Conservation (phyloP, 106 monocot species). For the Triglochin maritima region DNA sequence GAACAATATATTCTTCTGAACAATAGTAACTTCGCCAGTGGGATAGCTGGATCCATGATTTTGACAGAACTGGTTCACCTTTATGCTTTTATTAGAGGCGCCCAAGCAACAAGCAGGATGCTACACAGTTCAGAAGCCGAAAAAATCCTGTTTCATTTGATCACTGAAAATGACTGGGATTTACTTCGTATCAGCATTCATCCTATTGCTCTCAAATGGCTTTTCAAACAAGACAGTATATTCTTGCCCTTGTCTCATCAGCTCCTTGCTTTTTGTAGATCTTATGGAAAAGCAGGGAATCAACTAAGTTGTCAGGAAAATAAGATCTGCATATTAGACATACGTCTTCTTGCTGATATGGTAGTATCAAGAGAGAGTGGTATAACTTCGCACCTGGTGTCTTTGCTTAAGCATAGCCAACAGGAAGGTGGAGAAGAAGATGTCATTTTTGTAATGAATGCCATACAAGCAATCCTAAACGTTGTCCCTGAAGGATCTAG, state of each 20-base stretch:
- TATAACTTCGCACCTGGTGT: constrained; percentile 37
- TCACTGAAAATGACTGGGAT: constrained; percentile 49
- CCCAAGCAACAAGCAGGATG: constrained; percentile 6
- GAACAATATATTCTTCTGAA: constrained; percentile 89
- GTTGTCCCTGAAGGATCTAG: constrained; percentile 53
- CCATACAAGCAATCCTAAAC: constrained; percentile 41
- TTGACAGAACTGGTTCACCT: constrained; percentile 59
- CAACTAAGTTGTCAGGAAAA: constrained; percentile 21
- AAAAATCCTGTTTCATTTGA: constrained; percentile 47
- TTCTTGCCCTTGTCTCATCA: constrained; percentile 31
- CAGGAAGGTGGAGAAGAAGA: constrained; percentile 51
- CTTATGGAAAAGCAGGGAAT: constrained; percentile 17
- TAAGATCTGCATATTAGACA: constrained; percentile 25
- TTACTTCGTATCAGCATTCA: constrained; percentile 52
- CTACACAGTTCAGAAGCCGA: constrained; percentile 71
- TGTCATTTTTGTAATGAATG: constrained; percentile 30
- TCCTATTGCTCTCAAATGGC: constrained; percentile 71
- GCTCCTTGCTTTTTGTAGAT: constrained; percentile 62
- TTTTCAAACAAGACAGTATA: constrained; percentile 62
- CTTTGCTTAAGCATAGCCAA: constrained; percentile 33
- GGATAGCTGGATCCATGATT: constrained; percentile 31
- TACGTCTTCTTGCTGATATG: constrained; percentile 56
- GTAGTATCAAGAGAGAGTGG: constrained; percentile 46
- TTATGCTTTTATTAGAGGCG: constrained; percentile 51
- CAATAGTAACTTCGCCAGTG: constrained; percentile 29